Evolutionary conservation across 2,329 filamentous ascomycete genomes (phyloP).

Genomic region (Pseudocercospora vitis): DNA sequence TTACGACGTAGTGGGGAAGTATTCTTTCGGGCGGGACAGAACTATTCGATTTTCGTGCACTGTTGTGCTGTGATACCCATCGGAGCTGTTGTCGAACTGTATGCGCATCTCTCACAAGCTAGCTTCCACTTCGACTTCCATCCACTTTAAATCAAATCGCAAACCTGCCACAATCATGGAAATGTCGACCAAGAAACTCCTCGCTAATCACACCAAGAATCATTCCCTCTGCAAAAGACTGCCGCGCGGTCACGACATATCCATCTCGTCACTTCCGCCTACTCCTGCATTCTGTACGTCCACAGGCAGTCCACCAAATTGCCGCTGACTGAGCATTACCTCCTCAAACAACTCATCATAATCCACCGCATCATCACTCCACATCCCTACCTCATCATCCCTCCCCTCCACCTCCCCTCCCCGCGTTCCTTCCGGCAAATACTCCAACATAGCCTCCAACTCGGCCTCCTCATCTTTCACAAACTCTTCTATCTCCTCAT

Average conservation of each 20-base stretch:
- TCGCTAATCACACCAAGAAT: conserved; percentile 29
- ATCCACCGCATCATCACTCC: conserved; percentile 39
- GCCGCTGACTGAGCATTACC: conserved; percentile 52
- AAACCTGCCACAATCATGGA: no score
- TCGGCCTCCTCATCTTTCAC: conserved; percentile 47
- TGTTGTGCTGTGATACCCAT: conserved; percentile 31
- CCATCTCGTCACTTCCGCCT: conserved; percentile 39
- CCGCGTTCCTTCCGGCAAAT: conserved; percentile 39
- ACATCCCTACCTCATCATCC: no score
- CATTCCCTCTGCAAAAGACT: no score
- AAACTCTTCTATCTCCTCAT: conserved; percentile 43
- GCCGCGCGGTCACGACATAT: conserved; percentile 26
- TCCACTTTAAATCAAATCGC: no score
- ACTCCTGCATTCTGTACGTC: conserved; percentile 25
- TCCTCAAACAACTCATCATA: conserved; percentile 67
- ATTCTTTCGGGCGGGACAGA: background rate
- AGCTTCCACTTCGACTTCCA: background rate
- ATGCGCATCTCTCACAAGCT: background rate
- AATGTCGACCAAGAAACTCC: conserved; percentile 32
- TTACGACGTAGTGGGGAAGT: background rate
- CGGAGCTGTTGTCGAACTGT: no score
- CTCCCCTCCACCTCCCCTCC: no score
- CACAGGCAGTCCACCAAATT: conserved; percentile 26
- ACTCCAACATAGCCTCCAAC: conserved; percentile 46
- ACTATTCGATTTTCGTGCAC: background rate